A percentile compares a stretch with the other conserved stretches of the same genome.
Conservation (phyloP, 2,329 filamentous ascomycete genomes). For the Aspergillus puulaauensis region DNA sequence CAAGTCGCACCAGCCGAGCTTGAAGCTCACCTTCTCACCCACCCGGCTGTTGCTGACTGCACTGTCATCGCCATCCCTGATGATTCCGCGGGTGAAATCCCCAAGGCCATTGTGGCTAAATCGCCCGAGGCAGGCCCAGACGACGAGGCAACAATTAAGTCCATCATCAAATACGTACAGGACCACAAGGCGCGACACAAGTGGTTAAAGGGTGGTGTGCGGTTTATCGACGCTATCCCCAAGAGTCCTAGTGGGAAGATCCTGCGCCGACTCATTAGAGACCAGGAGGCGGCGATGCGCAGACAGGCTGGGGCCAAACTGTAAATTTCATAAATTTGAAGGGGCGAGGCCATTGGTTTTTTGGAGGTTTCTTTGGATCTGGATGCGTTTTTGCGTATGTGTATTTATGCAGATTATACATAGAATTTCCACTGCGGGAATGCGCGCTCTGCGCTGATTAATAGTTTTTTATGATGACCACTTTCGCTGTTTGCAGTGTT, state of each 20-base stretch:
- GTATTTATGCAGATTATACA: slow-evolving; percentile 1
- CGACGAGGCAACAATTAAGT: slow-evolving; percentile 49
- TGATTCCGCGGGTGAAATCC: slow-evolving; percentile 60
- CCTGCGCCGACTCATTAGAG: slow-evolving; percentile 63
- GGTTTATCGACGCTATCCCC: slow-evolving; percentile 58
- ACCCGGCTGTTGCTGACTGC: slow-evolving; percentile 73
- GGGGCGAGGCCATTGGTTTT: not conserved
- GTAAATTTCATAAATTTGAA: slow-evolving; percentile 34
- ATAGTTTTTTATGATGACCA: not conserved
- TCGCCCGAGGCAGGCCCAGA: slow-evolving; percentile 53
- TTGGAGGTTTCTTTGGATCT: not conserved
- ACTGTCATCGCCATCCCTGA: slow-evolving; percentile 74
- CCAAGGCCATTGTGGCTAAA: slow-evolving; percentile 65
- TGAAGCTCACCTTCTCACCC: slow-evolving; percentile 74
- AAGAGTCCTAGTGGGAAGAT: slow-evolving; percentile 66
- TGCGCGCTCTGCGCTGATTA: not conserved
- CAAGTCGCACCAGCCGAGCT: slow-evolving; percentile 84
- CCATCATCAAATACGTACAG: slow-evolving; percentile 60
- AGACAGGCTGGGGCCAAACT: slow-evolving; percentile 66
- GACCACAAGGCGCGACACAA: slow-evolving; percentile 62
- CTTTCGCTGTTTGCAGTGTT: slow-evolving; percentile 25
- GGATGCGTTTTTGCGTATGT: slow-evolving; percentile 3
- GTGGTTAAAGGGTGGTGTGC: slow-evolving; percentile 61
- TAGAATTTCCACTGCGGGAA: slow-evolving; percentile 1
- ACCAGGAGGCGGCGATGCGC: slow-evolving; percentile 69